Evolutionary conservation across 768 basidiomycete genomes (phyloP).

Genomic region (Suillus alpinus): DNA sequence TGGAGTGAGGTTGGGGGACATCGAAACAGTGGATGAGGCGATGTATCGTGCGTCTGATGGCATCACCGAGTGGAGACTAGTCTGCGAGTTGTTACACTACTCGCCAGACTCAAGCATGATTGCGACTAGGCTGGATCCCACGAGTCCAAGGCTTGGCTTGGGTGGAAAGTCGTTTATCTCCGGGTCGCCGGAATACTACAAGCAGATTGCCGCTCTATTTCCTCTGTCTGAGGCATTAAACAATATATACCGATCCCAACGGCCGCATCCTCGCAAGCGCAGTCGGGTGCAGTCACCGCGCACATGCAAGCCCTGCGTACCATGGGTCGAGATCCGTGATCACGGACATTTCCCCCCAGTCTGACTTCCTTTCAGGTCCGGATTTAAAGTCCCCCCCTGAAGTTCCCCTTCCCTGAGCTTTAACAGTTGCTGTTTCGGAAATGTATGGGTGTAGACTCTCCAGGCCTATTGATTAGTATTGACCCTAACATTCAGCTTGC

Average conservation of each 20-base stretch:
- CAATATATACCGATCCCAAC: too few relatives aligned
- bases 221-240: background rate
- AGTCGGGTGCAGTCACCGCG: background rate
- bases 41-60: too few relatives aligned
- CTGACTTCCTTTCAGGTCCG: too few relatives aligned
- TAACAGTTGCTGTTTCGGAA: background rate
- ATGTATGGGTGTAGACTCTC: background rate
- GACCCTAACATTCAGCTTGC: background rate
- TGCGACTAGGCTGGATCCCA: background rate
- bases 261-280: background rate
- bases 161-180: background rate
- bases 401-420: too few relatives aligned
- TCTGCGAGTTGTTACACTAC: background rate
- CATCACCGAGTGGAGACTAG: too few relatives aligned
- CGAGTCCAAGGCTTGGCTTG: background rate
- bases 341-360: too few relatives aligned
- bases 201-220: background rate
- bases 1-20: too few relatives aligned
- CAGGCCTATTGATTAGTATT: background rate
- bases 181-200: background rate
- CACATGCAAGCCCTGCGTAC: background rate
- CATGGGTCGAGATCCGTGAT: background rate
- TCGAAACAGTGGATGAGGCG: too few relatives aligned
- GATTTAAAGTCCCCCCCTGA: too few relatives aligned
- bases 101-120: background rate